phyloP scores from a whole-genome alignment of 2,329 filamentous ascomycete species.

The Fusarium odoratissimum region DNA sequence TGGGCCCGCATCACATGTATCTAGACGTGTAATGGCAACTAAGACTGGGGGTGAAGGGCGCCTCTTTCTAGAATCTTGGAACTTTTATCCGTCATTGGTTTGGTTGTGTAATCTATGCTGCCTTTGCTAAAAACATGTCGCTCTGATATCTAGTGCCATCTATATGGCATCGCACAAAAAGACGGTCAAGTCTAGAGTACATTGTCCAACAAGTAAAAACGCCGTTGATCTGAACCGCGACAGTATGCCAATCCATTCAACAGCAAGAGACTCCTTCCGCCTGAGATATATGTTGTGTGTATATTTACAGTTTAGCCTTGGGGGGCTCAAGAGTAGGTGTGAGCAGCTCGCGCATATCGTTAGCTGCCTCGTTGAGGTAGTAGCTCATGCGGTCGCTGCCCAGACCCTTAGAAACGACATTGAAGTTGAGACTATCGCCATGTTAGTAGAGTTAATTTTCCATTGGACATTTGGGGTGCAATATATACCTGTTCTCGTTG shows the following conservation, averaged over 20 bases:
- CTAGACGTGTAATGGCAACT: conserved; percentile 19
- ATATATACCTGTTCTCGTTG: conserved; percentile 88
- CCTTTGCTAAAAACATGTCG: neutral
- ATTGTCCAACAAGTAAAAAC: conserved; percentile 7
- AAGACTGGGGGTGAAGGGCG: conserved; percentile 11
- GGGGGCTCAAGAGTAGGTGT: conserved; percentile 80
- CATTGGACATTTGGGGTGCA: neutral
- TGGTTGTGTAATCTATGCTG: conserved; percentile 7
- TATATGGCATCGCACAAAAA: conserved; percentile 4
- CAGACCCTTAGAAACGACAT: conserved; percentile 93
- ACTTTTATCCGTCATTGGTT: conserved; percentile 1
- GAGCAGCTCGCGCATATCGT: conserved; percentile 88
- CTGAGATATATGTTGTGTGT: neutral
- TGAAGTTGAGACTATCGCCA: conserved; percentile 87
- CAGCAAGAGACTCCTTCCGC: conserved; percentile 4
- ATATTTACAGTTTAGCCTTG: conserved; percentile 85
- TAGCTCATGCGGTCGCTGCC: conserved; percentile 94
- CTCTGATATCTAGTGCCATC: conserved; percentile 12
- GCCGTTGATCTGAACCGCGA: neutral
- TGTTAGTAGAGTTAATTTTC: conserved; percentile 16
- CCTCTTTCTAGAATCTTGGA: conserved; percentile 6
- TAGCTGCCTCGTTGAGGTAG: conserved; percentile 93
- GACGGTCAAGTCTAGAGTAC: conserved; percentile 22
- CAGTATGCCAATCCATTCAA: neutral
- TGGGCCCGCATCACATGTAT: conserved; percentile 17